Conservation (phyloP, 306 rosid species). For the Acacia confusa region DNA sequence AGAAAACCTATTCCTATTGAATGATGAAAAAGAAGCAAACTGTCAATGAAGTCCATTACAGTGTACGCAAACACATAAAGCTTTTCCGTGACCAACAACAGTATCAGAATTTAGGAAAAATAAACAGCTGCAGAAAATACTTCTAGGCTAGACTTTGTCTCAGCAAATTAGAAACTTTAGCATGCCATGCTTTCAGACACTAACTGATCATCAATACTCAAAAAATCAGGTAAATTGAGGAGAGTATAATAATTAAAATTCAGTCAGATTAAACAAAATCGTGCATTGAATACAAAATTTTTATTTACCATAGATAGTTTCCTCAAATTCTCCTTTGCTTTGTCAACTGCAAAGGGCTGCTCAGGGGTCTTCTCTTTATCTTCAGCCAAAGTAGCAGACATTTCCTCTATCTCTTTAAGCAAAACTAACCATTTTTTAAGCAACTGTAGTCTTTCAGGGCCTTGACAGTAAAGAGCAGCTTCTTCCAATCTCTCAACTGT, state of each 20-base stretch:
- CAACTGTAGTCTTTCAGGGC: conserved; percentile 74
- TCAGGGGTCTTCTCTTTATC: conserved; percentile 56
- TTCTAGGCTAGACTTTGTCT: not conserved
- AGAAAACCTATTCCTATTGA: conserved; percentile 1
- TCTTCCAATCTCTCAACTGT: conserved; percentile 82
- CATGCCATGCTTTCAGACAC: conserved; percentile 11
- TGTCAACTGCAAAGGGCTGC: conserved; percentile 55
- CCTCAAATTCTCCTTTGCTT: conserved; percentile 61
- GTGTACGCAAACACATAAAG: not conserved
- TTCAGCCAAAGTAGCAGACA: conserved; percentile 41
- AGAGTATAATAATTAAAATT: not conserved
- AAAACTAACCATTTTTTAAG: conserved; percentile 80
- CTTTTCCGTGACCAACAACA: not conserved
- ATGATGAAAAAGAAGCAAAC: not conserved
- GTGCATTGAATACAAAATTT: not conserved
- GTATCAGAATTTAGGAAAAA: not conserved
- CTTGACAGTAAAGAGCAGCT: conserved; percentile 72
- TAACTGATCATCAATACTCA: not conserved
- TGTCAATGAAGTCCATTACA: conserved; percentile 18
- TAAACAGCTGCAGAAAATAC: conserved; percentile 1
- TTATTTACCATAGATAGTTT: conserved; percentile 65
- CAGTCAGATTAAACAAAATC: not conserved
- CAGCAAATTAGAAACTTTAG: conserved; percentile 8
- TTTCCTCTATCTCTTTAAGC: conserved; percentile 70
- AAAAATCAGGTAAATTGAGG: not conserved